Evolutionary conservation across 768 basidiomycete genomes (phyloP).

Genomic region (Coprinopsis sp.): DNA sequence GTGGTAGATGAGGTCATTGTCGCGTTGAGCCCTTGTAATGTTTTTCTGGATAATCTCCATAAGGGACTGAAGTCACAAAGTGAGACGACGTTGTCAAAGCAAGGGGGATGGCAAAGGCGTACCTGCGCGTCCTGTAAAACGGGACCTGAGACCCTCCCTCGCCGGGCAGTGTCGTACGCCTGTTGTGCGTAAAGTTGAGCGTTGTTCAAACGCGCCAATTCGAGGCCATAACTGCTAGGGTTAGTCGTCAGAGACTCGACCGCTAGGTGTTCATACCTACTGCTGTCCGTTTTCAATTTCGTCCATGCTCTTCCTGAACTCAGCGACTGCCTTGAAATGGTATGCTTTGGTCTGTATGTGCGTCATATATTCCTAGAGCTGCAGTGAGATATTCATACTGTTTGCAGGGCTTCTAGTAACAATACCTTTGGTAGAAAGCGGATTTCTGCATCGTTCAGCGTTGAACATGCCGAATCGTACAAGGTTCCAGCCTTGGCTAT

Average conservation of each 20-base stretch:
- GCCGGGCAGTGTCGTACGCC: slow-evolving; percentile 63
- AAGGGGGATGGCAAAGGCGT: slow-evolving; percentile 10
- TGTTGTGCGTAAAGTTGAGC: slow-evolving; percentile 66
- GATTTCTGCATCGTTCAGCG: neutral
- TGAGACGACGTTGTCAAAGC: slow-evolving; percentile 3
- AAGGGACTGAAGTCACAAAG: slow-evolving; percentile 55
- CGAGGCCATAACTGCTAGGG: slow-evolving; percentile 71
- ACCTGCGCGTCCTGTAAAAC: slow-evolving; percentile 83
- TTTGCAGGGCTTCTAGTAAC: no score
- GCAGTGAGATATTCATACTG: no score
- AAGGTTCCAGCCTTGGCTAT: slow-evolving; percentile 51
- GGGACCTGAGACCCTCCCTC: slow-evolving; percentile 52
- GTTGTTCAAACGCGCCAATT: slow-evolving; percentile 71
- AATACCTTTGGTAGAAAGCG: slow-evolving; percentile 4
- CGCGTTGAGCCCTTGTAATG: slow-evolving; percentile 69
- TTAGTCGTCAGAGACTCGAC: neutral
- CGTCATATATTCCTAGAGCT: slow-evolving; percentile 63
- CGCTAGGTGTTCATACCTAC: slow-evolving; percentile 42
- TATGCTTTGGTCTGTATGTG: slow-evolving; percentile 78
- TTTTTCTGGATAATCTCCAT: slow-evolving; percentile 65
- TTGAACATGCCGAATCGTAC: slow-evolving; percentile 46
- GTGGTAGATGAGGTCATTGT: slow-evolving; percentile 96
- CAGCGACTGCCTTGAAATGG: slow-evolving; percentile 88
- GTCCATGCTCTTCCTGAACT: slow-evolving; percentile 84
- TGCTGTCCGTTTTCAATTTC: slow-evolving; percentile 61